phyloP scores from a whole-genome alignment of 164 flowering plant genomes.

The Aristolochia fimbriata region DNA sequence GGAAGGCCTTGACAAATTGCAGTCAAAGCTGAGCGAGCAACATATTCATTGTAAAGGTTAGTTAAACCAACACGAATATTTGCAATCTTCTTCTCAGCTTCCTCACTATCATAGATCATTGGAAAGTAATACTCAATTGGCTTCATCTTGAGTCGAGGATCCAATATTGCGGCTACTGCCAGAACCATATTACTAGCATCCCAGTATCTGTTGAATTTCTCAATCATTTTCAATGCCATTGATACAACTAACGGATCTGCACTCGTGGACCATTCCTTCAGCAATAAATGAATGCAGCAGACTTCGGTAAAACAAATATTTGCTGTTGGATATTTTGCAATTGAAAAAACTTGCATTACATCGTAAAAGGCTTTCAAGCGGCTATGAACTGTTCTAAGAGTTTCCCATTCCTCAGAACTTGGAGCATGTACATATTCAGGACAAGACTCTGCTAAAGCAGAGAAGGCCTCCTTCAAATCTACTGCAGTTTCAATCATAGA shows the following conservation, averaged over 20 bases:
- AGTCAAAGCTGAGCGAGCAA: neutral
- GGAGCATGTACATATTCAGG: slow-evolving; percentile 23
- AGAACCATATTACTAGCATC: neutral
- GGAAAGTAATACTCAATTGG: slow-evolving; percentile 6
- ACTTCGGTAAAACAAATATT: slow-evolving; percentile 7
- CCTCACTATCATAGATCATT: slow-evolving; percentile 6
- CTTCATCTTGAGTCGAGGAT: slow-evolving; percentile 11
- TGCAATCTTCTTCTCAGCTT: neutral
- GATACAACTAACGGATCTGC: neutral
- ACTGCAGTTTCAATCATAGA: slow-evolving; percentile 55
- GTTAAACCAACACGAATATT: neutral
- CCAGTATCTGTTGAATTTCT: slow-evolving; percentile 8
- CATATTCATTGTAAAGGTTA: slow-evolving; percentile 8
- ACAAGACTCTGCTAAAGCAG: slow-evolving; percentile 39
- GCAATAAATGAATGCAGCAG: neutral
- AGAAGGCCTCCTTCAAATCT: slow-evolving; percentile 42
- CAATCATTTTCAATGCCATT: slow-evolving; percentile 2
- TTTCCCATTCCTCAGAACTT: slow-evolving; percentile 70
- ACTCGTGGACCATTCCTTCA: slow-evolving; percentile 1
- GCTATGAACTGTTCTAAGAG: slow-evolving; percentile 23
- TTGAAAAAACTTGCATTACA: slow-evolving; percentile 1
- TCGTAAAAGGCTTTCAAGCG: slow-evolving; percentile 7
- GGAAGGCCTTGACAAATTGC: neutral
- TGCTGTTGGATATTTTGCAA: slow-evolving; percentile 2
- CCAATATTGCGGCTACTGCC: slow-evolving; percentile 7